Base-by-base conservation (phyloP, 495 filamentous ascomycete genomes). In the Neurospora tetraspora region DNA sequence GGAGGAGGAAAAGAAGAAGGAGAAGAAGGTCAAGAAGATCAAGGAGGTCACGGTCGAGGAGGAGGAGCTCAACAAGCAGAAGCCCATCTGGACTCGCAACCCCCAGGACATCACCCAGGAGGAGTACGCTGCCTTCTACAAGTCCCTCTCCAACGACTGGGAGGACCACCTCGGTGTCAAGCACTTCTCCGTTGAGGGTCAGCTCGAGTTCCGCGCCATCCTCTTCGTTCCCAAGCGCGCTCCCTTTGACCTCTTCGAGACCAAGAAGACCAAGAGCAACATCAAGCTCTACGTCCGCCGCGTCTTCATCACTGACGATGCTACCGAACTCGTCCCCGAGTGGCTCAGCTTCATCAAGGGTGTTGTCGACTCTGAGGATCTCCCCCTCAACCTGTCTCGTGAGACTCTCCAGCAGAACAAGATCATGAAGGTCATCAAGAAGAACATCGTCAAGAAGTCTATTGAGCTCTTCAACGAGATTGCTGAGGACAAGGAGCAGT, bases 351-450 rank as follows among this genome's bases (percentile, higher is more conserved):
- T 99, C 87, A 84, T 99, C 89, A 98, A 98, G 92, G 96, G 96
- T 88, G 96, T 99, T 78, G 96, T 99, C 81, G 96, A 99, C 86
- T 99, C 96, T 75, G 96, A 99, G 89, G 96, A 99, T 85, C 92
- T 99, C 42, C 96, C 96, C 73, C 90, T 99, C 79, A 99, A 99
- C 89, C 85, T 99, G 85, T 98, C 96, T 83, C 96, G 96, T 91
- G 96, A 99, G 90, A 98, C 96, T 73, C 93, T 99, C 69, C 96
- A 99, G 86, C 96, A 98, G 88, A 98, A 98, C 92, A 98, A 98
- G 93, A 99, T 99, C 88, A 97, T 99, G 96, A 99, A 99, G 91
- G 96, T 99, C 81, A 99, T 99, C 90, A 94, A 93, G 88, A 99
- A 99, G 94, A 99, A 99, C 91, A 96, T 99, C 74, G 94, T 99